Percentiles rank a stretch among this genome's conserved stretches.
Evolutionary conservation across 1,139 yeast species (phyloP).

Genomic region (Pichia sp.): DNA sequence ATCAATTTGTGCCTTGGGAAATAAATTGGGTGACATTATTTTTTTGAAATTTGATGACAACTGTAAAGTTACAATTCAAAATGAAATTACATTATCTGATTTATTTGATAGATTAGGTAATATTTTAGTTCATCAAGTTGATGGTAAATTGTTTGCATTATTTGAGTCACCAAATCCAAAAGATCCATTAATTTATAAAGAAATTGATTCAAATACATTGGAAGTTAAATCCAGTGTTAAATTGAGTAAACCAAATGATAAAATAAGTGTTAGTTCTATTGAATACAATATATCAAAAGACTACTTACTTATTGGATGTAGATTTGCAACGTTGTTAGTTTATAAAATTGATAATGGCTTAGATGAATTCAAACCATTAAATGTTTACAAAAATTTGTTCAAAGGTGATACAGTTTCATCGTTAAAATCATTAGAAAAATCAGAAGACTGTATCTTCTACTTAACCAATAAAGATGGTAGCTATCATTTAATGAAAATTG

Average conservation of each 20-base stretch:
- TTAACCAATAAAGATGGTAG: slow-evolving; percentile 62
- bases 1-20: slow-evolving; percentile 42
- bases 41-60: slow-evolving; percentile 36
- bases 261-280: slow-evolving; percentile 56
- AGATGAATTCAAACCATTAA: slow-evolving; percentile 21
- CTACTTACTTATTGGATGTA: slow-evolving; percentile 59
- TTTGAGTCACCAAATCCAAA: slow-evolving; percentile 65
- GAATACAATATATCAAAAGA: slow-evolving; percentile 35
- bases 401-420: slow-evolving; percentile 75
- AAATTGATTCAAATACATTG: slow-evolving; percentile 27
- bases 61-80: slow-evolving; percentile 17
- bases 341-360: slow-evolving; percentile 36
- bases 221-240: slow-evolving; percentile 20
- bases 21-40: slow-evolving; percentile 49
- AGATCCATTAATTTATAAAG: slow-evolving; percentile 46
- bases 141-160: slow-evolving; percentile 34
- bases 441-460: slow-evolving; percentile 24
- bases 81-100: slow-evolving; percentile 14
- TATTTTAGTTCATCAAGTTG: slow-evolving; percentile 9
- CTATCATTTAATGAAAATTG: slow-evolving; percentile 37
- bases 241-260: slow-evolving; percentile 36
- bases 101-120: slow-evolving; percentile 12
- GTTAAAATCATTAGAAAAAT: slow-evolving; percentile 34
- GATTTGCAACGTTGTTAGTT: slow-evolving; percentile 60
- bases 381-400: slow-evolving; percentile 46